phyloP scores from a whole-genome alignment of 1,284 basidiomycete species.

The Sporisorium iseilematis-ciliati region DNA sequence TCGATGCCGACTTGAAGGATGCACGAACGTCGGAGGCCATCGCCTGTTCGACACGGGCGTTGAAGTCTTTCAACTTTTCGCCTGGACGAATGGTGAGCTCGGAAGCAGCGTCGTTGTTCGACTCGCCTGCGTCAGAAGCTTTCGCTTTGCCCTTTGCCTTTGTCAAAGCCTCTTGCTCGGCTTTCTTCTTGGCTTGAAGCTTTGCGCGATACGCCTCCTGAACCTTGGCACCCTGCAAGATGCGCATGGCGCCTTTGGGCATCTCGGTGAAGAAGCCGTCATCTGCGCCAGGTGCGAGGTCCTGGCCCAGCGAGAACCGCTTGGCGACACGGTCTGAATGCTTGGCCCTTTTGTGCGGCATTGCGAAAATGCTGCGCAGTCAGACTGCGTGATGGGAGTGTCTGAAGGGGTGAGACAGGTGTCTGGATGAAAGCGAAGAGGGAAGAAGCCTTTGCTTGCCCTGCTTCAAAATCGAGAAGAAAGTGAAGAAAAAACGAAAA shows the following conservation, averaged over 20 bases:
- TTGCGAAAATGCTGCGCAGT: conserved; percentile 11
- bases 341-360: conserved; percentile 66
- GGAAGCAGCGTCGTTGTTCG: conserved; percentile 7
- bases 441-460: not conserved
- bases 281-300: conserved; percentile 48
- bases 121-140: conserved; percentile 9
- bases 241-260: conserved; percentile 60
- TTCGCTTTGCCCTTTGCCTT: conserved; percentile 46
- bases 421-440: conserved; percentile 14
- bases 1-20: conserved; percentile 47
- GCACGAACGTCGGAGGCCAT: conserved; percentile 55
- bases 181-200: conserved; percentile 37
- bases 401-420: conserved; percentile 13
- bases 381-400: not conserved
- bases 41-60: conserved; percentile 60
- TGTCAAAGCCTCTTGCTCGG: conserved; percentile 20
- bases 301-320: conserved; percentile 45
- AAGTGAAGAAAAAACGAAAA: not conserved
- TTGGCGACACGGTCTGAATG: conserved; percentile 53
- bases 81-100: conserved; percentile 60
- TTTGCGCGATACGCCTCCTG: conserved; percentile 50
- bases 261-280: conserved; percentile 49
- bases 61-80: conserved; percentile 64
- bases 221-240: conserved; percentile 57
- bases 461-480: conserved; percentile 3